Conservation (phyloP, 2,329 filamentous ascomycete genomes). For the Dactylellina cionopaga region DNA sequence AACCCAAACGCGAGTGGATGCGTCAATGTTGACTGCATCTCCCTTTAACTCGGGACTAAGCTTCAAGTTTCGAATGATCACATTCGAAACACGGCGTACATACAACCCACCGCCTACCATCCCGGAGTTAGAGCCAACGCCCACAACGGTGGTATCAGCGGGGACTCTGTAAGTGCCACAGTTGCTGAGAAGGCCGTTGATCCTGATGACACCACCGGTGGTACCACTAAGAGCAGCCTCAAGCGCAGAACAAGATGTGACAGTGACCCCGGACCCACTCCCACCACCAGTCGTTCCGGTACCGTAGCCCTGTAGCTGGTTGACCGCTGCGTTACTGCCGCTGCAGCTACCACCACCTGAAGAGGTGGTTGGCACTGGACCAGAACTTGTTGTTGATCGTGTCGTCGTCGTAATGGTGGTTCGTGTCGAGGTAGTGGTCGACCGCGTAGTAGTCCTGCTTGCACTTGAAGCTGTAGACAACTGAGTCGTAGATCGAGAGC, state of each 20-base stretch:
- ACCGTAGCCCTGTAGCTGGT: conserved; percentile 59
- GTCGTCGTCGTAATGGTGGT: conserved; percentile 1
- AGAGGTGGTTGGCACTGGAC: conserved; percentile 10
- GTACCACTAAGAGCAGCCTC: conserved; percentile 60
- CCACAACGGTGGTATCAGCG: conserved; percentile 67
- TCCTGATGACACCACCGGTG: conserved; percentile 62
- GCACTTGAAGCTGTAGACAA: background rate
- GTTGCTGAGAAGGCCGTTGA: conserved; percentile 63
- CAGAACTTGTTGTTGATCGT: conserved; percentile 25
- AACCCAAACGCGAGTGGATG: conserved; percentile 65
- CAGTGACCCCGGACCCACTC: conserved; percentile 63
- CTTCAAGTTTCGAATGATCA: conserved; percentile 69
- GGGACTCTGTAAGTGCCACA: conserved; percentile 63
- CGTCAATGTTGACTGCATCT: conserved; percentile 67
- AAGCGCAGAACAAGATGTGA: conserved; percentile 63
- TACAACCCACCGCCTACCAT: conserved; percentile 64
- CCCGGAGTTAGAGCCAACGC: conserved; percentile 62
- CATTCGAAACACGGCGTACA: conserved; percentile 65
- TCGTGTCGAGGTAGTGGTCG: conserved; percentile 2
- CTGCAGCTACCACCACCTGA: conserved; percentile 25
- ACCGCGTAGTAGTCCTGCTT: background rate
- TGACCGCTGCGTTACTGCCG: conserved; percentile 47
- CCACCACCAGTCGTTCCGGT: conserved; percentile 64
- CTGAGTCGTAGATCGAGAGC: background rate
- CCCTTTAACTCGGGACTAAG: conserved; percentile 65